Base-by-base conservation (phyloP, 129 eudicot genomes). In the Flaveria robusta region DNA sequence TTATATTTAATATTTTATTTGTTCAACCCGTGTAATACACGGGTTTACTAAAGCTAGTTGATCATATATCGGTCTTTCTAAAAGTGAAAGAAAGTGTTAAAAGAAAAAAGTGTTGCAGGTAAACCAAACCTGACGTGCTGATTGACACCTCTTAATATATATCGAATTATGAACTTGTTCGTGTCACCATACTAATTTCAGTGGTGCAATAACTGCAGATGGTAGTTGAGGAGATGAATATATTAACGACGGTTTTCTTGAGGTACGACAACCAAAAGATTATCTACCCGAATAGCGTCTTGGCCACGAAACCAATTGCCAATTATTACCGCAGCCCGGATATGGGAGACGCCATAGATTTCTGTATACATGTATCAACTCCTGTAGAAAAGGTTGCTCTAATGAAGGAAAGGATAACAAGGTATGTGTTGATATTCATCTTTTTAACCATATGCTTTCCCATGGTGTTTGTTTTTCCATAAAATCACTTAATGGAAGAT, bases 201-300 rank as follows among this genome's bases (percentile, higher is more conserved):
- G 14, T 7, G 11, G 11, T 27, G 20, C 31, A 20, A 22, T 70
- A 34, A 34, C 34, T 67, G 15, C 81, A 85, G 92, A 76, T 87
- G 92, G 15, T 84, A 52, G 91, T 87, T 9, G 90, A 86, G 66
- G 88, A 87, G 67, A 87, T 87, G 85, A 83, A 87, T 51, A 87
- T 87, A 70, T 43, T 87, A 54, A 87, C 87, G 6, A 87, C 89
- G 0, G 60, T 74, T 26, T 85, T 87, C 71, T 74, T 87, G 73
- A 82, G 89, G 63, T 87, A 22, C 5, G 92, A 85, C 62, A 84
- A 85, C 70, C 86, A 74, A 54, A 84, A 82, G 47, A 87, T 87
- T 13, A 29, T 56, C 3, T 87, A 75, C 62, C 92, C 92, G 5
- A 87, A 87, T 71, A 81, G 83, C 29, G 72, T 85, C 11, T 71